Conservation (phyloP, 2,329 filamentous ascomycete genomes). For the Westerdykella ornata region DNA sequence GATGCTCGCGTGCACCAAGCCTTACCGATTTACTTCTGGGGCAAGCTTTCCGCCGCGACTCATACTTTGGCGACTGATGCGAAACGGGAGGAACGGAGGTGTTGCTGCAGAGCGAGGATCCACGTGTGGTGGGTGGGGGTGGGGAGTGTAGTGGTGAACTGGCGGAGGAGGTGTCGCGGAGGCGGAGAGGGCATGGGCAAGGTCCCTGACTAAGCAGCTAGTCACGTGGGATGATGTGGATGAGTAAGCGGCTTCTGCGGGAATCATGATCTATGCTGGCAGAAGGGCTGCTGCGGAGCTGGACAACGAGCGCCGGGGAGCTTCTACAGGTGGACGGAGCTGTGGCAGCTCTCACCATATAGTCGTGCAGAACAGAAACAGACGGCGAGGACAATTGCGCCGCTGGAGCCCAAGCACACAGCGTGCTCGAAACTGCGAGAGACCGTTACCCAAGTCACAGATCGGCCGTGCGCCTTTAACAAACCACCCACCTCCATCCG, state of each 20-base stretch:
- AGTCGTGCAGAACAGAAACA: too few relatives aligned
- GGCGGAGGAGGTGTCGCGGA: not conserved
- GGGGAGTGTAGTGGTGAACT: not conserved
- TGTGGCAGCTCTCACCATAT: too few relatives aligned
- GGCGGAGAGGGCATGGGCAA: not conserved
- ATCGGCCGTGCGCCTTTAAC: not conserved
- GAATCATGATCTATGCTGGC: too few relatives aligned
- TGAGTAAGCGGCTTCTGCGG: too few relatives aligned
- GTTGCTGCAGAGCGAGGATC: conserved; percentile 9
- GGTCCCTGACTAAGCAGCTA: not conserved
- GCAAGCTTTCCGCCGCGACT: conserved; percentile 95
- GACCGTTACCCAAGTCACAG: not conserved
- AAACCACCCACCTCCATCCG: conserved; percentile 2
- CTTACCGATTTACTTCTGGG: conserved; percentile 97
- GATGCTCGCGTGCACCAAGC: conserved; percentile 13
- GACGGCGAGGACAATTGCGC: too few relatives aligned
- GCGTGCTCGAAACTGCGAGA: too few relatives aligned
- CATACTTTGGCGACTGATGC: conserved; percentile 59
- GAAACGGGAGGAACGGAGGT: conserved; percentile 6
- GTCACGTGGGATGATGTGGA: not conserved
- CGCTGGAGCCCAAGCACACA: not conserved
- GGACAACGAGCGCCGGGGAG: too few relatives aligned
- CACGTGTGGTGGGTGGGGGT: conserved; percentile 6
- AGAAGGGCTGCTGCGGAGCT: too few relatives aligned
- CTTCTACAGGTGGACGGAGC: too few relatives aligned